Conservation (phyloP, 257 asterid genomes). For the Lantana camara region DNA sequence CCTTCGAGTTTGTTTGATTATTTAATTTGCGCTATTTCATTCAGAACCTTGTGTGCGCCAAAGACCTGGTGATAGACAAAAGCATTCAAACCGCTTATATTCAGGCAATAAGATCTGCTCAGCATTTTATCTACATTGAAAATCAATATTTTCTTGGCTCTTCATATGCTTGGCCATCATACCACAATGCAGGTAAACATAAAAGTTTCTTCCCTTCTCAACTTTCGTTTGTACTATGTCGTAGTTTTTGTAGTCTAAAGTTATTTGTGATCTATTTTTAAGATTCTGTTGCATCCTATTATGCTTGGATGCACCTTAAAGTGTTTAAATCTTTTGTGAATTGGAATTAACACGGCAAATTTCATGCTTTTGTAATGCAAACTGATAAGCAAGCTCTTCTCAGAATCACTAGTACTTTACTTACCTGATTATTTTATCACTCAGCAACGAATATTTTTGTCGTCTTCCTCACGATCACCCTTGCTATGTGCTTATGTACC, state of each 20-base stretch:
- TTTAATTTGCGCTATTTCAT: slow-evolving; percentile 12
- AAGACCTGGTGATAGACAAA: slow-evolving; percentile 71
- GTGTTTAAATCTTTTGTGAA: slow-evolving; percentile 1
- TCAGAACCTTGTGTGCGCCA: slow-evolving; percentile 76
- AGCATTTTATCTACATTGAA: slow-evolving; percentile 81
- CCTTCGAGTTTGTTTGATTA: background rate
- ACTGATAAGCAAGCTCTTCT: slow-evolving; percentile 8
- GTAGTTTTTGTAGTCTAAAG: background rate
- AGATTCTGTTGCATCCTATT: slow-evolving; percentile 2
- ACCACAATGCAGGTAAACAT: slow-evolving; percentile 77
- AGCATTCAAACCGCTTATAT: slow-evolving; percentile 88
- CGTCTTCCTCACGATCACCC: slow-evolving; percentile 6
- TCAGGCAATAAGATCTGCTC: slow-evolving; percentile 94
- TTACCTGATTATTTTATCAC: slow-evolving; percentile 9
- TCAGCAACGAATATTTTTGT: background rate
- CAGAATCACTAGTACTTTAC: slow-evolving; percentile 11
- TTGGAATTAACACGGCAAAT: background rate
- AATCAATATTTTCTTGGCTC: slow-evolving; percentile 95
- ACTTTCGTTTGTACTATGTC: slow-evolving; percentile 8
- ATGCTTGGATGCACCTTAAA: slow-evolving; percentile 9
- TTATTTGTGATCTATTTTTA: background rate
- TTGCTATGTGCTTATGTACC: slow-evolving; percentile 19
- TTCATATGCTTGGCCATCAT: slow-evolving; percentile 86
- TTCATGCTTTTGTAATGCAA: slow-evolving; percentile 10
- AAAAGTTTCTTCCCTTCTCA: slow-evolving; percentile 15